Conservation (phyloP, 2,329 filamentous ascomycete species). For the Claviceps sorghi region DNA sequence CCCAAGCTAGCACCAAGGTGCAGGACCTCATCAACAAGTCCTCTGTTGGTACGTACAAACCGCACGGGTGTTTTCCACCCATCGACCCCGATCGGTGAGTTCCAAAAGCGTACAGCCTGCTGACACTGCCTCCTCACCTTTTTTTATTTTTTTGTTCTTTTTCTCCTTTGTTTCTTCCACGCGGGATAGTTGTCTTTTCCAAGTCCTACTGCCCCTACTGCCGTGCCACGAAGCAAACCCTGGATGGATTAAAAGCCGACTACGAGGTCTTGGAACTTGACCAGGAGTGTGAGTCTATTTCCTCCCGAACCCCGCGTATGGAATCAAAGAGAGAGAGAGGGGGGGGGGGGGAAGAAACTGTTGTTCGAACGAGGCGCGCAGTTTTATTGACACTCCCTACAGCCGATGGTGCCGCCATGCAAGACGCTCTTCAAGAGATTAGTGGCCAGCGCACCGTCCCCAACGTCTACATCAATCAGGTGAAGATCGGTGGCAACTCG, state of each 20-base stretch:
- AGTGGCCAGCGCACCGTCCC: conserved; percentile 79
- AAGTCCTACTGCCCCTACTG: conserved; percentile 97
- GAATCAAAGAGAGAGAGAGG: too few species aligned
- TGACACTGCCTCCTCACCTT: not conserved
- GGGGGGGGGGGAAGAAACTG: too few species aligned
- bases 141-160: too few species aligned
- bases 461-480: conserved; percentile 81
- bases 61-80: not conserved
- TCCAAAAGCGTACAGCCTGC: not conserved
- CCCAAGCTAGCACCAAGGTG: conserved; percentile 69
- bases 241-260: conserved; percentile 57
- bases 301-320: not conserved
- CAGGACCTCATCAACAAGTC: conserved; percentile 81
- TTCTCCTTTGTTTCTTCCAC: not conserved
- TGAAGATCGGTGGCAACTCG: conserved; percentile 95
- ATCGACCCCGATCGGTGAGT: not conserved
- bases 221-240: conserved; percentile 57
- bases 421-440: conserved; percentile 68
- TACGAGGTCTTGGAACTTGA: conserved; percentile 72
- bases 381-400: not conserved
- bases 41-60: conserved; percentile 50
- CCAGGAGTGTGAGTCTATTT: conserved; percentile 39
- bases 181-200: conserved; percentile 66
- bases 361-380: too few species aligned
- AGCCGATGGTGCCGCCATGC: conserved; percentile 75